Conservation (phyloP, 441 rosid species). For the Syzygium malaccense region DNA sequence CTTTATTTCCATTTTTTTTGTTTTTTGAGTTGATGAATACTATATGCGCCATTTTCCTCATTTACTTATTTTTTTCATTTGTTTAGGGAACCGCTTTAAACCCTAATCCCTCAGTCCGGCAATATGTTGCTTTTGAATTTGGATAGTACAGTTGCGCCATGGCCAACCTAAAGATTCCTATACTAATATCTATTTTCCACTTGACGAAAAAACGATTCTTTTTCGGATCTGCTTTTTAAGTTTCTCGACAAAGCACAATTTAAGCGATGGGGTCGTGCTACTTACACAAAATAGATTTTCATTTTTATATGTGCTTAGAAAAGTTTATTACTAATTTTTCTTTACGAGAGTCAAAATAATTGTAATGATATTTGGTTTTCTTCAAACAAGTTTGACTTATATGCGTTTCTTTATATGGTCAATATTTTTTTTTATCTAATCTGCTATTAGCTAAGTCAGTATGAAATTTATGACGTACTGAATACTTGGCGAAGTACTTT, state of each 20-base stretch:
- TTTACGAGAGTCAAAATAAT: background rate
- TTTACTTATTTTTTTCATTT: background rate
- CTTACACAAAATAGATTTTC: background rate
- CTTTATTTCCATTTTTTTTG: background rate
- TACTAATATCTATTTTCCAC: background rate
- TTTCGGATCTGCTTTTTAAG: background rate
- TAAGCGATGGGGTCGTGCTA: accelerated
- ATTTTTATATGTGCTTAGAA: background rate
- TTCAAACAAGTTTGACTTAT: background rate
- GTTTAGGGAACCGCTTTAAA: background rate
- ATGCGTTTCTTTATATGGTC: background rate
- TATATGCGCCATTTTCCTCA: background rate
- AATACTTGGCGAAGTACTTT: background rate
- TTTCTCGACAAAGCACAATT: background rate
- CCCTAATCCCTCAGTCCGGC: background rate
- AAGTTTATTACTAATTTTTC: background rate
- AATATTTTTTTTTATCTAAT: background rate
- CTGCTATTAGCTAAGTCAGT: background rate
- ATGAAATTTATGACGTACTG: background rate
- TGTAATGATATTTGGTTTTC: background rate
- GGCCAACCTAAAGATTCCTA: background rate
- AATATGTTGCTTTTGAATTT: background rate
- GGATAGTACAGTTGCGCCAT: background rate
- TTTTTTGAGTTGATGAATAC: background rate
- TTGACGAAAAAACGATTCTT: background rate